Percentiles rank a stretch among this genome's conserved stretches.
These are phyloP conservation scores for Fusarium caatingaense DNA, from an alignment of 2,329 filamentous ascomycete genomes.

Conservation along the genomic window DNA sequence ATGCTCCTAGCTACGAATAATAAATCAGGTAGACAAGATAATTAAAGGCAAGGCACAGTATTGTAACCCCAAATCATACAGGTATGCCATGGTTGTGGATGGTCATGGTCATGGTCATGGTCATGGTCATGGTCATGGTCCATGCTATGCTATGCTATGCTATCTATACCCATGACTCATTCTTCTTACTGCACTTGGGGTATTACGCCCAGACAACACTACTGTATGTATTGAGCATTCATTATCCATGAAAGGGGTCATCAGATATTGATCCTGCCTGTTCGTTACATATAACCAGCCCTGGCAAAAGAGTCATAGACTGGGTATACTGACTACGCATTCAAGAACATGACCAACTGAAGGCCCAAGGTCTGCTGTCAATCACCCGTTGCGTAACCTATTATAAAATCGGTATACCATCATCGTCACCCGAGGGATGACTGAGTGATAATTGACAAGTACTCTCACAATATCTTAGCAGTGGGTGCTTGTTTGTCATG, in stretches of 20 bases:
- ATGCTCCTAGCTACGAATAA: not conserved
- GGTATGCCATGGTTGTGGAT: not conserved
- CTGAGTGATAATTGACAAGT: not conserved
- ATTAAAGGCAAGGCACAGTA: too few relatives aligned
- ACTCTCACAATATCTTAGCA: not conserved
- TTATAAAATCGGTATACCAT: not conserved
- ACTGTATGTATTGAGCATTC: not conserved
- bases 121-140: too few relatives aligned
- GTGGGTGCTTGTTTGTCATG: not conserved
- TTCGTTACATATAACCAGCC: not conserved
- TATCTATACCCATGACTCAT: not conserved
- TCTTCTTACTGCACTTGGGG: not conserved
- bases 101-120: not conserved
- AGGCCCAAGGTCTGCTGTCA: not conserved
- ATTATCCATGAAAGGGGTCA: not conserved
- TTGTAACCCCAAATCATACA: not conserved
- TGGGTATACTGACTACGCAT: not conserved
- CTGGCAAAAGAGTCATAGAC: conserved; percentile 5
- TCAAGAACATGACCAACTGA: not conserved
- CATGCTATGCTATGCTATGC: not conserved
- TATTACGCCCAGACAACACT: not conserved
- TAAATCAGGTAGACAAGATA: not conserved
- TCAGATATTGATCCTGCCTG: conserved; percentile 7
- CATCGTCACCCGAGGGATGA: not conserved
- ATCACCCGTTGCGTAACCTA: conserved; percentile 5